Base-by-base conservation (phyloP, 257 asterid species). In the Salvia miltiorrhiza region DNA sequence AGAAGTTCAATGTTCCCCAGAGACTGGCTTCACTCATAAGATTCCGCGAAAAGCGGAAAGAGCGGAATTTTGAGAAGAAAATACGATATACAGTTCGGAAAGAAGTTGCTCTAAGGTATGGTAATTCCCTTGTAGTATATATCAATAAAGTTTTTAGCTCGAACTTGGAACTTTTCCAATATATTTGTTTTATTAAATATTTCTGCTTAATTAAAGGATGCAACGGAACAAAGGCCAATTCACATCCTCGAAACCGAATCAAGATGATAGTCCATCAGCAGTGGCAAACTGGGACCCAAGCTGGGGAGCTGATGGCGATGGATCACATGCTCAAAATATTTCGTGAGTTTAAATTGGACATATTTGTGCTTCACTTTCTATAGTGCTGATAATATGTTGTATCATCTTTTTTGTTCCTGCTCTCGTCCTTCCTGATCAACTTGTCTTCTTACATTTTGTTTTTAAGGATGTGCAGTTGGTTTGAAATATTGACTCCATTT, bases 211-310 rank as follows among this genome's bases (percentile, higher is more conserved):
- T 55, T 72, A 16, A 56, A 89, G 96, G 80, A 87, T 87, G 95
- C 95, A 89, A 72, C 77, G 96, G 33, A 84, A 86, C 55, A 90
- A 85, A 83, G 96, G 96, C 21, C 95, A 90, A 40, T 87, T 85
- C 76, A 82, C 89, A 65, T 87, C 95, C 69, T 84, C 89, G 40
- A 87, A 87, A 76, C 76, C 82, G 24, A 63, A 50, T 65, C 73
- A 78, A 12, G 96, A 87, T 75, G 96, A 87, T 66, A 70, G 86
- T 69, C 81, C 84, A 49, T 85, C 88, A 69, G 87, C 87, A 33
- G 84, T 73, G 71, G 77, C 89, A 9, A 86, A 85, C 75, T 86
- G 96, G 89, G 93, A 84, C 72, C 82, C 87, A 4, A 83, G 69
- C 79, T 85, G 87, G 83, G 88, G 80, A 41, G n/a, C 78, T 48